Conservation (phyloP, 345 rosid species). For the Hevea brasiliensis region DNA sequence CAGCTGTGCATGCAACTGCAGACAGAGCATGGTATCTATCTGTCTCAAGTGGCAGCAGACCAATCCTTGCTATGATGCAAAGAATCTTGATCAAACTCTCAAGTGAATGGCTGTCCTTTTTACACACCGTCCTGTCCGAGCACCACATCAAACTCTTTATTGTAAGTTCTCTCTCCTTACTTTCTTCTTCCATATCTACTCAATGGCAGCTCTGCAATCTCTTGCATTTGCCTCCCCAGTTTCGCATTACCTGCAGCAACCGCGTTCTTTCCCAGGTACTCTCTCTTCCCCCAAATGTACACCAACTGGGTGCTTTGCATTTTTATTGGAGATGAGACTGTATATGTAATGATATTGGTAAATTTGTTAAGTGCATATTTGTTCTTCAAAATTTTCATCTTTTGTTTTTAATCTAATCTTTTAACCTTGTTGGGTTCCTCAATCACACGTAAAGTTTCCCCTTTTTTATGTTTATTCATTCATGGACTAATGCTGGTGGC, state of each 20-base stretch:
- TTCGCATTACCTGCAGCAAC: conserved; percentile 31
- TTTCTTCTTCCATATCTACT: not conserved
- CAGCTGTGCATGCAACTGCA: not conserved
- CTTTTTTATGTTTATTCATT: not conserved
- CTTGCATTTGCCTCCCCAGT: conserved; percentile 46
- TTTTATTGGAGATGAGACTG: not conserved
- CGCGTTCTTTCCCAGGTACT: conserved; percentile 40
- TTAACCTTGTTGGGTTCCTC: not conserved
- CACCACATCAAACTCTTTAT: conserved; percentile 15
- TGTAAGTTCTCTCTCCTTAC: not conserved
- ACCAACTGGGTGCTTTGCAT: not conserved
- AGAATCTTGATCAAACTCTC: not conserved
- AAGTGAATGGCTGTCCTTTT: conserved; percentile 38
- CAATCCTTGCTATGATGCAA: not conserved
- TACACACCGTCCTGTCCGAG: conserved; percentile 28
- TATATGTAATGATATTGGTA: not conserved
- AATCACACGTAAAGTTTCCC: not conserved
- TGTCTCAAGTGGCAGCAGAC: too few species aligned
- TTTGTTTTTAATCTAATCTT: too few species aligned
- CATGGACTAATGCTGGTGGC: not conserved
- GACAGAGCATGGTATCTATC: too few species aligned
- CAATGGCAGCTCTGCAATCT: conserved; percentile 52
- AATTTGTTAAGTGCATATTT: not conserved
- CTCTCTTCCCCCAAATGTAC: not conserved
- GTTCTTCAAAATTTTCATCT: not conserved